Base-by-base conservation (phyloP, 441 rosid species). In the Erysimum cheiri region DNA sequence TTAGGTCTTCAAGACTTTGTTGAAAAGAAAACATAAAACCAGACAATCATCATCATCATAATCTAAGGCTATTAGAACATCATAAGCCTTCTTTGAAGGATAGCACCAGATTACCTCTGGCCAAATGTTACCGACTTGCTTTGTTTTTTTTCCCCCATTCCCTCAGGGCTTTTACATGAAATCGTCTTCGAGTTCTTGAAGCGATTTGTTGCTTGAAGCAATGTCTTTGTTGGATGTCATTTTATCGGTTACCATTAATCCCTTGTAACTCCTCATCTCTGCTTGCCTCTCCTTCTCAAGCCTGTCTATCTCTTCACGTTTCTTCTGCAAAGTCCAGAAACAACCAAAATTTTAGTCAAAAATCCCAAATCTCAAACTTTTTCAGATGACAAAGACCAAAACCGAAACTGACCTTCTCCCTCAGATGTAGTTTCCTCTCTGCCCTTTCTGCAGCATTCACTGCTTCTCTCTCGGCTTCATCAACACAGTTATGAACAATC, bases 211-310 rank as follows among this genome's bases (percentile, higher is more conserved):
- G 77, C 82, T 84, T 35, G 88, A 80, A 43, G 97, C 97, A 59
- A 92, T 85, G 72, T 94, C 85, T 82, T 92, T 94, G 89, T 94
- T 92, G 11, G 97, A 92, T 66, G 97, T 92, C 98, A 94, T 94
- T 48, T 92, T 94, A 5, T 92, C 98, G n/a, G 96, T 71, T 28
- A 95, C 97, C 98, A 95, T 95, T 83, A 95, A 66, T 17, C 96
- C 94, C 78, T 90, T 95, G 90, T 92, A 95, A 90, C 94, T 95
- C 82, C 96, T 85, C 79, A 87, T 72, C 81, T 95, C 96, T 55
- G 93, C 88, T 67, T 92, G 98, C 60, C 85, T 88, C 77, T 92
- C 99, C 80, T 90, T 95, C 76, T 92, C 98, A 68, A 92, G 85
- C 87, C 88, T 90, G 0, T 86, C 92, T 80, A 90, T 80, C 17